Conservation (phyloP, 805 yeast genomes). For the Aciculoconidium aculeatum region DNA sequence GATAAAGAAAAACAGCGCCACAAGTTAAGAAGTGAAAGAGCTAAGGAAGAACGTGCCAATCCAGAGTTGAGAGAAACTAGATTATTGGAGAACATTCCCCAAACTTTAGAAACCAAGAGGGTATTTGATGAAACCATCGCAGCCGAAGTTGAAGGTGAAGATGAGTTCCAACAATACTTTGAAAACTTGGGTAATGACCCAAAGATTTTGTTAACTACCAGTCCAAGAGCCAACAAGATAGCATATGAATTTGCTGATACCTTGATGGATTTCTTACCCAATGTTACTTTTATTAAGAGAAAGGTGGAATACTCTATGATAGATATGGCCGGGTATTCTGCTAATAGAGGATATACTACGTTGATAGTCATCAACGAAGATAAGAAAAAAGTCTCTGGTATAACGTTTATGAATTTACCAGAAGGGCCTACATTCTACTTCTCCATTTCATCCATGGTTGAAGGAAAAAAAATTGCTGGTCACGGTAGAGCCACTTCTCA, state of each 20-base stretch:
- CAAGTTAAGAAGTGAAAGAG: constrained; percentile 69
- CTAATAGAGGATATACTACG: constrained; percentile 82
- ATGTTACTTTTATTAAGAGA: constrained; percentile 80
- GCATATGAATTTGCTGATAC: constrained; percentile 90
- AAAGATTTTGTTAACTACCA: constrained; percentile 85
- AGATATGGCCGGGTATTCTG: constrained; percentile 80
- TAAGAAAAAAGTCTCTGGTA: constrained; percentile 84
- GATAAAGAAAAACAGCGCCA: constrained; percentile 74
- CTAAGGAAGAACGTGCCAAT: constrained; percentile 78
- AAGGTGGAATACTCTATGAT: constrained; percentile 77
- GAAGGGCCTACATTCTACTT: constrained; percentile 95
- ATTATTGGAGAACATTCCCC: constrained; percentile 69
- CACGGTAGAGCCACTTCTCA: constrained; percentile 91
- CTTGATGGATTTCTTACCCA: constrained; percentile 78
- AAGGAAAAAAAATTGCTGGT: constrained; percentile 70
- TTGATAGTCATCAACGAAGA: constrained; percentile 88
- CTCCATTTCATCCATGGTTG: constrained; percentile 68
- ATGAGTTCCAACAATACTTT: constrained; percentile 59
- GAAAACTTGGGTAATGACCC: constrained; percentile 51
- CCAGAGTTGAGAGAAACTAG: constrained; percentile 82
- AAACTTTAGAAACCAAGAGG: constrained; percentile 77
- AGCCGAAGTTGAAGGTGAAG: constrained; percentile 55
- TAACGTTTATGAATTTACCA: constrained; percentile 90
- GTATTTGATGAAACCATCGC: constrained; percentile 81
- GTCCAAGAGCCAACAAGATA: constrained; percentile 73